A percentile compares a stretch with the other conserved stretches of the same genome.
Evolutionary conservation across 176 grass and related monocot genomes (phyloP).

Genomic region (Secale cereale): DNA sequence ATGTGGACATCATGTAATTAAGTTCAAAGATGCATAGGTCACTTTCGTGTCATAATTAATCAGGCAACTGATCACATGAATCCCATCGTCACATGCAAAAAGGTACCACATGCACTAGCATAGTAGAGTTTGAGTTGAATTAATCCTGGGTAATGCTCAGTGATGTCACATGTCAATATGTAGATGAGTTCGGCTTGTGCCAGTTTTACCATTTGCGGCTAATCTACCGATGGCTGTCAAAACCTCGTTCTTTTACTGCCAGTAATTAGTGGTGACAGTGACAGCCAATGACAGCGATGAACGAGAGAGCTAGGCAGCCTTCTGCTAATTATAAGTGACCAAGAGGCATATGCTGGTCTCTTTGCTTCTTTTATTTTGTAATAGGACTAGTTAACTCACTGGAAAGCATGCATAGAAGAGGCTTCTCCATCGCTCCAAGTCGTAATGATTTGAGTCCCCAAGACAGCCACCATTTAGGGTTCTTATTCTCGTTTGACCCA

Average conservation of each 20-base stretch:
- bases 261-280: neutral
- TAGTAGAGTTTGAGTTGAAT: conserved; percentile 12
- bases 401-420: conserved; percentile 10
- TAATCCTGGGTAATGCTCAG: conserved; percentile 10
- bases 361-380: conserved; percentile 10
- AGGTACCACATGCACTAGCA: conserved; percentile 4
- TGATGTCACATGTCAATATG: conserved; percentile 26
- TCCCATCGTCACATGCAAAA: conserved; percentile 39
- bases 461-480: conserved; percentile 22
- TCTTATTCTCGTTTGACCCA: conserved; percentile 72
- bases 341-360: neutral
- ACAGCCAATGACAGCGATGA: neutral
- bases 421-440: conserved; percentile 45
- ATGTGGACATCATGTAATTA: conserved; percentile 14
- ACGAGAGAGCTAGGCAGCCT: neutral
- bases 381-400: neutral
- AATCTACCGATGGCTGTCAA: neutral
- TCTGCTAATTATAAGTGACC: neutral
- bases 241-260: neutral
- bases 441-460: conserved; percentile 44
- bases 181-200: neutral
- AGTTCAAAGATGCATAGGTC: conserved; percentile 36
- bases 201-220: conserved; percentile 21
- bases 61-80: conserved; percentile 44
- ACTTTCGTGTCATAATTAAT: conserved; percentile 45